phyloP scores from a whole-genome alignment of 164 flowering plant species.

The Cinnamomum micranthum region DNA sequence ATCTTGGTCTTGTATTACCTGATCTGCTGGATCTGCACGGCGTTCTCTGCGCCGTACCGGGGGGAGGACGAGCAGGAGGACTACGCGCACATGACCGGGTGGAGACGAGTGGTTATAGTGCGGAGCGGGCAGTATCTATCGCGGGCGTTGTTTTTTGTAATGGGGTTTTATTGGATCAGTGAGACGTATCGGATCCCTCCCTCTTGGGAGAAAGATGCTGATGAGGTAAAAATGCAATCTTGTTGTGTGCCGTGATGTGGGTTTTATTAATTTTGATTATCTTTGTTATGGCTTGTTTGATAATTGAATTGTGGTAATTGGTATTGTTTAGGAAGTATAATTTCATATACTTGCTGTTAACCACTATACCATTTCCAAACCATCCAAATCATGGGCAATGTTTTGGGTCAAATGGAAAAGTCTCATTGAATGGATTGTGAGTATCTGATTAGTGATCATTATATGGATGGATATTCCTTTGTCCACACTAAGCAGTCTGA shows the following conservation, averaged over 20 bases:
- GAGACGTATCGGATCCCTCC: conserved; percentile 8
- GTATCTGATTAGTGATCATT: too few relatives aligned
- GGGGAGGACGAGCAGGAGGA: conserved; percentile 37
- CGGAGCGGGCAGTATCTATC: conserved; percentile 26
- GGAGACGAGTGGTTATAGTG: conserved; percentile 28
- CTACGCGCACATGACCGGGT: conserved; percentile 83
- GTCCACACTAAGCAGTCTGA: too few relatives aligned
- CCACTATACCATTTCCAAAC: too few relatives aligned
- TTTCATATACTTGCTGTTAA: too few relatives aligned
- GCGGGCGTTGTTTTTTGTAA: conserved; percentile 27
- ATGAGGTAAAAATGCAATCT: conserved; percentile 12
- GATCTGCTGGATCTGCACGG: conserved; percentile 48
- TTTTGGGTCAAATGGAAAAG: not conserved
- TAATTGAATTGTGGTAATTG: too few relatives aligned
- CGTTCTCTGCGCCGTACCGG: conserved; percentile 36
- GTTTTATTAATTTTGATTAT: not conserved
- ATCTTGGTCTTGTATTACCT: conserved; percentile 35
- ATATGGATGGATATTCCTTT: too few relatives aligned
- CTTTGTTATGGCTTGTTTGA: not conserved
- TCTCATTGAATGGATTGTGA: not conserved
- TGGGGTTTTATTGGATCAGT: conserved; percentile 35
- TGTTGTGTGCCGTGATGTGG: not conserved
- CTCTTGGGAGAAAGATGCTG: conserved; percentile 3
- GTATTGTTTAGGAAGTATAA: too few relatives aligned
- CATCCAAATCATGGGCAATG: not conserved